Evolutionary conservation across 1,284 basidiomycete genomes (phyloP).

Genomic region (Anthracocystis walkeri): DNA sequence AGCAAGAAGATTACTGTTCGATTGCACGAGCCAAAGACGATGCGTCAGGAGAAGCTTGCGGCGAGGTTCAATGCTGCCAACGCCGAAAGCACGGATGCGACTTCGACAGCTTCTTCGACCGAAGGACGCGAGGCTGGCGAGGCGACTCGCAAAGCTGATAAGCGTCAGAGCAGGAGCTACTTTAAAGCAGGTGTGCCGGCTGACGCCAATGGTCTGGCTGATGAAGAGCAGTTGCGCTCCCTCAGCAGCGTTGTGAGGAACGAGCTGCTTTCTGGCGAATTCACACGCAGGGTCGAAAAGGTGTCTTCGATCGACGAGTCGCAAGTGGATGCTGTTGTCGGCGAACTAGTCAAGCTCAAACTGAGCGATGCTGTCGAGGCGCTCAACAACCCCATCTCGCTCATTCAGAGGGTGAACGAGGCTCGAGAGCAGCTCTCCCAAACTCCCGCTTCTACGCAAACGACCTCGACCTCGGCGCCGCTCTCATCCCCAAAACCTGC

Average conservation of each 20-base stretch:
- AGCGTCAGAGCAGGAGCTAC: conserved; percentile 54
- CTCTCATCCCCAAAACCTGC: conserved; percentile 14
- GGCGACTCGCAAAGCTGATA: conserved; percentile 31
- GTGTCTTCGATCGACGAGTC: conserved; percentile 52
- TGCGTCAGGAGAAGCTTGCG: conserved; percentile 86
- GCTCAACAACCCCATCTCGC: conserved; percentile 78
- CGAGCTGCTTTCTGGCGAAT: conserved; percentile 83
- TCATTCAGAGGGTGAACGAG: conserved; percentile 75
- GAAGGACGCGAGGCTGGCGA: conserved; percentile 2
- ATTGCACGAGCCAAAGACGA: conserved; percentile 87
- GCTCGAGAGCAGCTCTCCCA: conserved; percentile 41
- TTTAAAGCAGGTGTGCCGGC: conserved; percentile 54
- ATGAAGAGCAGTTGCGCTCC: conserved; percentile 76
- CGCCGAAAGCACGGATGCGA: conserved; percentile 15
- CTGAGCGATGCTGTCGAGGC: conserved; percentile 80
- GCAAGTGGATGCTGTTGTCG: conserved; percentile 76
- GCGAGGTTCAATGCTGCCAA: conserved; percentile 74
- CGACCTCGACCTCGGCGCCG: conserved; percentile 2
- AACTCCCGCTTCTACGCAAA: conserved; percentile 2
- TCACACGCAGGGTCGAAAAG: conserved; percentile 78
- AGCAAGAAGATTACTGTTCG: conserved; percentile 84
- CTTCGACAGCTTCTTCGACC: background rate
- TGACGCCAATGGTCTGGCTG: conserved; percentile 66
- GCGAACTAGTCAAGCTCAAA: conserved; percentile 77
- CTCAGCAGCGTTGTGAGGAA: conserved; percentile 84